Conservation (phyloP, 176 grass and related monocot species). For the Oryza longistaminata region DNA sequence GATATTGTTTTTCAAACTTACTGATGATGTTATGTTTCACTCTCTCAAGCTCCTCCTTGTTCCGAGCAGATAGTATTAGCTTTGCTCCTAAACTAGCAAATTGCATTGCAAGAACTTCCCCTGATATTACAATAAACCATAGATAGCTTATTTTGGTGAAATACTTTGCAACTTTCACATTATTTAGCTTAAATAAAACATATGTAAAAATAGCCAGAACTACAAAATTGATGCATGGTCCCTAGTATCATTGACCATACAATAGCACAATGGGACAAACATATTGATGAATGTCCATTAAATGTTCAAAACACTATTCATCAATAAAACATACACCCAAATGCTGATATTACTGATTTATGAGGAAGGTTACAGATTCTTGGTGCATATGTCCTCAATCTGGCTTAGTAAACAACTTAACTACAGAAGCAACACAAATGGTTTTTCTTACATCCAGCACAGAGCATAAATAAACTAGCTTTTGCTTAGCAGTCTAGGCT, state of each 20-base stretch:
- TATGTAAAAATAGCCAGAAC: neutral
- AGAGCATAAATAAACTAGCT: neutral
- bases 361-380: neutral
- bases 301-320: neutral
- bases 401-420: neutral
- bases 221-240: neutral
- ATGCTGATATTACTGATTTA: neutral
- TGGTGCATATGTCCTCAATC: neutral
- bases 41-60: slow-evolving; percentile 68
- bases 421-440: neutral
- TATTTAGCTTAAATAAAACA: neutral
- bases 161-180: neutral
- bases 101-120: slow-evolving; percentile 78
- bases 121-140: slow-evolving; percentile 49
- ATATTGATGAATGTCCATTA: neutral
- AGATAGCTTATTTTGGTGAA: neutral
- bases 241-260: neutral
- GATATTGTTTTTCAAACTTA: slow-evolving; percentile 47
- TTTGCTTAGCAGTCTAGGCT: neutral
- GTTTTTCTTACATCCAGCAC: neutral
- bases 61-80: slow-evolving; percentile 89
- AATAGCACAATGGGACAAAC: slow-evolving; percentile 3
- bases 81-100: slow-evolving; percentile 92
- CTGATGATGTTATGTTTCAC: slow-evolving; percentile 73
- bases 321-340: neutral